A percentile compares a stretch with the other conserved stretches of the same genome.
Evolutionary conservation across 768 basidiomycete species (phyloP).

Genomic region (Boletus bicolor): DNA sequence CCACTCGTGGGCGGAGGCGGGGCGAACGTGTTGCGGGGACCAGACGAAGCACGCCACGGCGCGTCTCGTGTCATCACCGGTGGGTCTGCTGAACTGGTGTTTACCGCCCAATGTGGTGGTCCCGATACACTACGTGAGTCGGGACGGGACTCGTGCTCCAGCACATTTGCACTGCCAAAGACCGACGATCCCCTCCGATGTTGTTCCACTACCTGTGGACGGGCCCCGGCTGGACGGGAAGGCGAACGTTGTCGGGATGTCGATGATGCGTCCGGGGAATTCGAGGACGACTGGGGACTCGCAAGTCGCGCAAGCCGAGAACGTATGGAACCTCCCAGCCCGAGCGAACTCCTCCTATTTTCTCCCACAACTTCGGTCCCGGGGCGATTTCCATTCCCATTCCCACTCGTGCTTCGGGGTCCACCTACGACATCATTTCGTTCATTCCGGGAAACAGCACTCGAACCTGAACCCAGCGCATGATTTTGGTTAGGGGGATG

Average conservation of each 20-base stretch:
- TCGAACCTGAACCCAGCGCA: background rate
- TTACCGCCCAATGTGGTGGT: conserved; percentile 11
- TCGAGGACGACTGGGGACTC: conserved; percentile 16
- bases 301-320: conserved; percentile 27
- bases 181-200: conserved; percentile 8
- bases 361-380: conserved; percentile 12
- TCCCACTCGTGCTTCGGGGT: conserved; percentile 2
- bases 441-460: conserved; percentile 8
- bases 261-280: background rate
- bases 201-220: conserved; percentile 19
- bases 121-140: conserved; percentile 3
- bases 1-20: background rate
- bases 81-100: background rate
- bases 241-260: conserved; percentile 23
- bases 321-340: conserved; percentile 26
- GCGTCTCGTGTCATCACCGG: conserved; percentile 8
- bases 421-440: conserved; percentile 5
- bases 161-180: background rate
- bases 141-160: conserved; percentile 13
- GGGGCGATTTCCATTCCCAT: conserved; percentile 9
- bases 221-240: conserved; percentile 24
- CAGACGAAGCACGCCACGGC: conserved; percentile 25
- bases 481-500: conserved; percentile 5
- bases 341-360: conserved; percentile 17
- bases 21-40: conserved; percentile 8